phyloP scores from a whole-genome alignment of 306 rosid species.

The Fagus sylvatica region DNA sequence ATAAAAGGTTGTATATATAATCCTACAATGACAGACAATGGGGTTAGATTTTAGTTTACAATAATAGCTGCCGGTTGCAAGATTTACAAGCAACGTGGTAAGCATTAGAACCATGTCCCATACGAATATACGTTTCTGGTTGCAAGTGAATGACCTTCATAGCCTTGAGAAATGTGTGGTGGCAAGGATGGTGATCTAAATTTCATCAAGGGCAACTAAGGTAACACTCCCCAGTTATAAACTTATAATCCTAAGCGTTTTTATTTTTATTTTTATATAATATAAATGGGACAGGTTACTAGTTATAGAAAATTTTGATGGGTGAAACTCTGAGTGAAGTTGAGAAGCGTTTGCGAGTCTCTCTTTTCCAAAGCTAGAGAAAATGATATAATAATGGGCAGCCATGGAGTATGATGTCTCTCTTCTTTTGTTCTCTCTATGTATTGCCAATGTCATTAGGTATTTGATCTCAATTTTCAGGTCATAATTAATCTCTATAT shows the following conservation, averaged over 20 bases:
- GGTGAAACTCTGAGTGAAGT: not conserved
- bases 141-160: slow-evolving; percentile 7
- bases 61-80: not conserved
- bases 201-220: slow-evolving; percentile 15
- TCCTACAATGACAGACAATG: not conserved
- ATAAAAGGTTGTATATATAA: not conserved
- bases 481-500: not conserved
- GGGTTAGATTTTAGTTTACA: not conserved
- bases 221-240: not conserved
- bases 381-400: slow-evolving; percentile 6
- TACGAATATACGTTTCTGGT: slow-evolving; percentile 23
- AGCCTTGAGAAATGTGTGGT: slow-evolving; percentile 16
- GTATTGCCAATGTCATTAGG: not conserved
- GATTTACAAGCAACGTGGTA: not conserved
- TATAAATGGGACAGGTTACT: slow-evolving; percentile 14
- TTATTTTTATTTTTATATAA: not conserved
- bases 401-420: slow-evolving; percentile 22
- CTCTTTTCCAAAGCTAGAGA: slow-evolving; percentile 25
- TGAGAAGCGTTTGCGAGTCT: not conserved
- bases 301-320: not conserved
- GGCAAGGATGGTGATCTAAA: not conserved
- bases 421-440: not conserved
- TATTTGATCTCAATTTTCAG: not conserved
- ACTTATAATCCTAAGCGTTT: not conserved
- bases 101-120: slow-evolving; percentile 6